Evolutionary conservation across 768 basidiomycete species (phyloP).

Genomic region (Mycena haematopus): DNA sequence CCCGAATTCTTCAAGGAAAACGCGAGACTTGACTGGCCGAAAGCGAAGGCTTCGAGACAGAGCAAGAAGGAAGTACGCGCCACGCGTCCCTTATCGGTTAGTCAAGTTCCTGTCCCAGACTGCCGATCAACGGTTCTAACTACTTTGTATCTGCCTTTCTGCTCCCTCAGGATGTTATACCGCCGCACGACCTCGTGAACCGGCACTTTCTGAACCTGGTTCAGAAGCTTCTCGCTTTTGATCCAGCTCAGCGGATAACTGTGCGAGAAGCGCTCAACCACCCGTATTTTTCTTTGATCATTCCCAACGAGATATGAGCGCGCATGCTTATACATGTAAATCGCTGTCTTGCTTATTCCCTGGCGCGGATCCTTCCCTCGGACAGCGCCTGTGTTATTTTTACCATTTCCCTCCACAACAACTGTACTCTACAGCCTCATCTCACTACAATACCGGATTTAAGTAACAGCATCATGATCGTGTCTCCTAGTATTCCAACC

Average conservation of each 20-base stretch:
- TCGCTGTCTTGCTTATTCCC: slow-evolving; percentile 35
- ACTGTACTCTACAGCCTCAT: slow-evolving; percentile 32
- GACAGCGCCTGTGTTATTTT: slow-evolving; percentile 36
- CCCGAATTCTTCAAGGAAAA: slow-evolving; percentile 94
- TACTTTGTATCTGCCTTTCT: slow-evolving; percentile 19
- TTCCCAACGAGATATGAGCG: slow-evolving; percentile 70
- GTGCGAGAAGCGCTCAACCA: slow-evolving; percentile 89
- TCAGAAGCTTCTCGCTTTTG: slow-evolving; percentile 85
- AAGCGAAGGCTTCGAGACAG: slow-evolving; percentile 84
- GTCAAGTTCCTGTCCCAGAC: slow-evolving; percentile 35
- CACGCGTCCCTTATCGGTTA: slow-evolving; percentile 77
- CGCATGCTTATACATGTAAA: slow-evolving; percentile 31
- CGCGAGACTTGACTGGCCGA: slow-evolving; percentile 89
- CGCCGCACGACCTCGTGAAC: slow-evolving; percentile 74
- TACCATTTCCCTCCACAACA: slow-evolving; percentile 31
- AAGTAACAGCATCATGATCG: slow-evolving; percentile 27
- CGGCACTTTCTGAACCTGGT: slow-evolving; percentile 88
- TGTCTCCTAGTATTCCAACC: slow-evolving; percentile 26
- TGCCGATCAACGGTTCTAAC: slow-evolving; percentile 17
- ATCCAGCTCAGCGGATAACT: slow-evolving; percentile 86
- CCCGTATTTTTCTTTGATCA: slow-evolving; percentile 78
- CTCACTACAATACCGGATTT: slow-evolving; percentile 30
- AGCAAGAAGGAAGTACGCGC: slow-evolving; percentile 94
- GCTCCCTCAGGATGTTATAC: slow-evolving; percentile 77
- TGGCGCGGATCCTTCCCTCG: slow-evolving; percentile 32